Evolutionary conservation across 306 rosid species (phyloP).

Genomic region (Delonix regia): DNA sequence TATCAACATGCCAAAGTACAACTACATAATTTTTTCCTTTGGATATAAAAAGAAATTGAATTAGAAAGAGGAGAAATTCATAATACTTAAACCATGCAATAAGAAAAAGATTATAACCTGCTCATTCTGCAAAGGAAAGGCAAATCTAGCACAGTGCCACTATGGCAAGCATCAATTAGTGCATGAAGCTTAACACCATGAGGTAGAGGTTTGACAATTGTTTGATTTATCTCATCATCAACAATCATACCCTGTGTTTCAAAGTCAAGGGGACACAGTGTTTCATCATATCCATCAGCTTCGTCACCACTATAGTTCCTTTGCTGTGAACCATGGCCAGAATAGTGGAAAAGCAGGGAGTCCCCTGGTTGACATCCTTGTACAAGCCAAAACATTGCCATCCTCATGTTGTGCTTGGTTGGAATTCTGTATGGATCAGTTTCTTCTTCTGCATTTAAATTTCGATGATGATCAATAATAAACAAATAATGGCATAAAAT

Average conservation of each 20-base stretch:
- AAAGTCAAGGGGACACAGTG: slow-evolving; percentile 92
- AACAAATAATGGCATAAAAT: not conserved
- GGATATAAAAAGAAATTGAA: not conserved
- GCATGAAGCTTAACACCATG: slow-evolving; percentile 93
- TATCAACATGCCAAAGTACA: slow-evolving; percentile 30
- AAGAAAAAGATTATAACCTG: slow-evolving; percentile 59
- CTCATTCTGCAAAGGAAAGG: slow-evolving; percentile 94
- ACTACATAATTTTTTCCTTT: not conserved
- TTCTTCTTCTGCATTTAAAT: slow-evolving; percentile 87
- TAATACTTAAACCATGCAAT: slow-evolving; percentile 19
- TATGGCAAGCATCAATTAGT: slow-evolving; percentile 92
- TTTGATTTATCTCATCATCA: slow-evolving; percentile 87
- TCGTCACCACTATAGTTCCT: slow-evolving; percentile 90
- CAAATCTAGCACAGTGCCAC: slow-evolving; percentile 97
- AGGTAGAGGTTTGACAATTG: slow-evolving; percentile 83
- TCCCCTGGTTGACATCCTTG: slow-evolving; percentile 98
- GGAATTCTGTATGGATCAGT: slow-evolving; percentile 83
- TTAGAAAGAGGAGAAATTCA: not conserved
- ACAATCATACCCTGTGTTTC: slow-evolving; percentile 99
- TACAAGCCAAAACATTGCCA: slow-evolving; percentile 97
- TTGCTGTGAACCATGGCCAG: slow-evolving; percentile 98
- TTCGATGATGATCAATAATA: slow-evolving; percentile 15
- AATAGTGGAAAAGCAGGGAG: slow-evolving; percentile 91
- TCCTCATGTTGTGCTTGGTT: slow-evolving; percentile 73
- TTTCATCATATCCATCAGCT: slow-evolving; percentile 95